These are phyloP conservation scores for Solanum okadae DNA, from an alignment of 257 asterid species.

Conservation along the genomic window DNA sequence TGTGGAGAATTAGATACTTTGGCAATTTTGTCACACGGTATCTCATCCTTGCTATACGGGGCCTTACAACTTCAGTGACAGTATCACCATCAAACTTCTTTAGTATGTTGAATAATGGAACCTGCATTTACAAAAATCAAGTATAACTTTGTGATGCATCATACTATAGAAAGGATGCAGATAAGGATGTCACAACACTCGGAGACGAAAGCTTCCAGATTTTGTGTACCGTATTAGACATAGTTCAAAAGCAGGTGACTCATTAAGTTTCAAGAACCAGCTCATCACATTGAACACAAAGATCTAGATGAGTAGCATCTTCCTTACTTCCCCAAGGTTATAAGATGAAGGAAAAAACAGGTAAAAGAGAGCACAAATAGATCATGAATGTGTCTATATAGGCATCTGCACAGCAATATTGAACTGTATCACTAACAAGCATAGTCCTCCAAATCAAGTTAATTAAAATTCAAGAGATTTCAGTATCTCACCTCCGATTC, in stretches of 20 bases:
- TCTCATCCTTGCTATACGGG: slow-evolving; percentile 87
- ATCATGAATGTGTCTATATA: not conserved
- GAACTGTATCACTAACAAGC: not conserved
- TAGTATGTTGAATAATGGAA: slow-evolving; percentile 91
- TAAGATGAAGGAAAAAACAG: not conserved
- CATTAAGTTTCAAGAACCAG: not conserved
- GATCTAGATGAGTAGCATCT: not conserved
- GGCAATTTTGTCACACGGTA: slow-evolving; percentile 88
- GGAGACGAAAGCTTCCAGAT: not conserved
- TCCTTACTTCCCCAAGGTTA: not conserved
- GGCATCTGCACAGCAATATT: not conserved
- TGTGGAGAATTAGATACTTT: slow-evolving; percentile 65
- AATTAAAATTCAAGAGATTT: not conserved
- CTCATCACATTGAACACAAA: not conserved
- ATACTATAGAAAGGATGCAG: not conserved
- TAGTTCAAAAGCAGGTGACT: not conserved
- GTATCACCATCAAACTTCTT: slow-evolving; percentile 94
- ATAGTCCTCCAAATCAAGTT: not conserved
- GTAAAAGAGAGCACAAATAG: not conserved
- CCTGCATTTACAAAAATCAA: slow-evolving; percentile 30
- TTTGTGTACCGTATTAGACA: not conserved
- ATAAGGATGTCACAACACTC: not conserved
- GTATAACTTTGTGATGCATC: not conserved
- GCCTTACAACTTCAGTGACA: slow-evolving; percentile 87
- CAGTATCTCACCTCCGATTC: not conserved